Base-by-base conservation (phyloP, 345 rosid species). In the Eucalyptus erythrocorys region DNA sequence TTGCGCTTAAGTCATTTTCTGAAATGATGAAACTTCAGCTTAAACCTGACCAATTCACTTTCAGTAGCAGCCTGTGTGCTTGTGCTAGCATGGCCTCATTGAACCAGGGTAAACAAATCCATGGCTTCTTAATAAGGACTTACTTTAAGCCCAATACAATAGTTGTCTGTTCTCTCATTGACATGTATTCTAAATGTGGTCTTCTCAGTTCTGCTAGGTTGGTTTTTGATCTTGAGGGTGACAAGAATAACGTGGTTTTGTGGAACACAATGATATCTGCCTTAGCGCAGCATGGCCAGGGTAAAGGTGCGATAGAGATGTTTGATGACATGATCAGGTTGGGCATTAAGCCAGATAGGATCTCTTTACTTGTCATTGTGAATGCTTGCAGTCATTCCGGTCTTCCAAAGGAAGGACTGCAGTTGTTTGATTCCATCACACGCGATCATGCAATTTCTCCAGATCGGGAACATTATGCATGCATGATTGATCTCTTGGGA, bases 231-330 rank as follows among this genome's bases (percentile, higher is more conserved):
- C 90, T 89, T 37, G 86, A 81, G 34, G 89, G 87, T 64, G 87
- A 92, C 87, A 95, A 93, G 92, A 93, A 87, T 85, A 95, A 94
- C 87, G 90, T 91, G n/a, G 93, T 95, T 76, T 86, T 95, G 90
- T 97, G 98, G 97, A 95, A 97, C 71, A 96, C 98, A 37, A 95
- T 97, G 96, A 92, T 96, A 22, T 97, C 98, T 88, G 95, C 96
- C 22, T 90, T 95, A 89, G 95, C 94, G 27, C 97, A 95, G 50
- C 98, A 97, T 89, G 97, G 98, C 51, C 92, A 85, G 82, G 97
- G 96, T 51, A 92, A 92, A 89, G 92, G 92, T 89, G 98, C 96
- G 17, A 57, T 94, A 88, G 87, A 53, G 42, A 50, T 93, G 89
- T 91, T 94, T 89, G 87, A 92, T 88, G 93, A 90, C 57, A 94